Evolutionary conservation across 805 yeast genomes (phyloP), one percentile per base, ranked within the genome.

Genomic region (Saccharomyces kudriavzevii): DNA sequence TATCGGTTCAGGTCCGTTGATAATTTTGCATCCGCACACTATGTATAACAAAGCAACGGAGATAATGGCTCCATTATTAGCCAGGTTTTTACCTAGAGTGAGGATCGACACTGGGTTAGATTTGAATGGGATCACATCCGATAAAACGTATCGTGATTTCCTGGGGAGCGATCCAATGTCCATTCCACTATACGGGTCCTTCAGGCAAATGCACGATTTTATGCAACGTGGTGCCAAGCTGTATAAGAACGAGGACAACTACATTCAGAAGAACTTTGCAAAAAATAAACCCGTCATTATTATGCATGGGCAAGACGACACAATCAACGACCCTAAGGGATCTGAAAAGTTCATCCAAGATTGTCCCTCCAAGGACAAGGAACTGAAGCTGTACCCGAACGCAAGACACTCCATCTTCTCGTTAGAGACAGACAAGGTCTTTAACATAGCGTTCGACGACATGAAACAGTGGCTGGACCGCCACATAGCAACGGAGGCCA

Each of bases 261-360:
- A 56, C 31, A 67, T 71, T 47, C 68, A 72, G 52, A 66, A 68
- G 47, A 67, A 72, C 5, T 63, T 54, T 49, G 54, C 46, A 6
- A 40, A 52, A 24, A 62, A 73, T 6, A 71, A 76, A 10, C 81
- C 87, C 0, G 60, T 85, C 3, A 65, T 83, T 29, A 69, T 87
- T 10, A 59, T 80, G 46, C 92, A 86, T 64, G 90, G 92, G 29
- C 71, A 73, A 8, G 70, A 67, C n/a, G 95, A 87, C 65, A 68
- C 75, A 40, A 76, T 87, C 59, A 87, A 85, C 64, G 81, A 77
- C 64, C 67, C 73, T 43, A 68, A 72, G 17, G 82, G 78, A 4
- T 72, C 84, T 20, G 64, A 72, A 54, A 60, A 67, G 52, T 82
- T 81, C 52, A 62, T 72, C 48, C 62, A 66, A 0, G 54, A 68